Base-by-base conservation (phyloP, 306 rosid genomes). In the Urtica urens region DNA sequence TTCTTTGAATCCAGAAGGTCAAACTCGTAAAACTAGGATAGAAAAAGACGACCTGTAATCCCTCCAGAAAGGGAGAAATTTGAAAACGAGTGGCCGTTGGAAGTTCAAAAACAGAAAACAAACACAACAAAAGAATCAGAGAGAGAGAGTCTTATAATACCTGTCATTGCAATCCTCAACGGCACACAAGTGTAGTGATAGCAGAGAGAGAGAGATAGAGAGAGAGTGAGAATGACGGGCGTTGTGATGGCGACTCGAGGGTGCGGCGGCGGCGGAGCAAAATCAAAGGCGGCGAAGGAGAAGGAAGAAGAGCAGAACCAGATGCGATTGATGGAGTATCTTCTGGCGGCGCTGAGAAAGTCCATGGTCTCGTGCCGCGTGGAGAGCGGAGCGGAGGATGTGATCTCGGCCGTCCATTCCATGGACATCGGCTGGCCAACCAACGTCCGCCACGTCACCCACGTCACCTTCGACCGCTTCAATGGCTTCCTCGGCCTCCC, bases 401-500 rank as follows among this genome's bases (percentile, higher is more conserved):
- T 75, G 0, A 77, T 81, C 65, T 84, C 92, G 18, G 23, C 81
- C 62, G 85, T 84, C 10, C 73, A 78, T 38, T 81, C 71, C 25
- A 69, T 79, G 75, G 96, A 92, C 58, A 85, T 82, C 38, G 99
- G 95, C 19, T 90, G 95, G 87, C 99, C 99, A 1, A 90, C 95
- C 0, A 68, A 90, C 53, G 95, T 90, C 21, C 78, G 59, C 13
- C 99, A 90, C 60, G 63, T 85, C 23, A 69, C 93, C 6, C 99
- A 85, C 42, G 99, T 85, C 41, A 90, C 99, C 10, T 90, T 90
- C 46, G 99, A 90, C 20, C 82, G 95, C 16, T 90, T 85, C 77
- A 75, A 85, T 15, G 99, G 99, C 3, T 90, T 90, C 59, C 78
- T 90, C 23, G 99, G 99, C 21, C 86, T 90, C 4, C 95, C 99